Base-by-base conservation (phyloP, 805 yeast species). In the Yarrowia sp. region DNA sequence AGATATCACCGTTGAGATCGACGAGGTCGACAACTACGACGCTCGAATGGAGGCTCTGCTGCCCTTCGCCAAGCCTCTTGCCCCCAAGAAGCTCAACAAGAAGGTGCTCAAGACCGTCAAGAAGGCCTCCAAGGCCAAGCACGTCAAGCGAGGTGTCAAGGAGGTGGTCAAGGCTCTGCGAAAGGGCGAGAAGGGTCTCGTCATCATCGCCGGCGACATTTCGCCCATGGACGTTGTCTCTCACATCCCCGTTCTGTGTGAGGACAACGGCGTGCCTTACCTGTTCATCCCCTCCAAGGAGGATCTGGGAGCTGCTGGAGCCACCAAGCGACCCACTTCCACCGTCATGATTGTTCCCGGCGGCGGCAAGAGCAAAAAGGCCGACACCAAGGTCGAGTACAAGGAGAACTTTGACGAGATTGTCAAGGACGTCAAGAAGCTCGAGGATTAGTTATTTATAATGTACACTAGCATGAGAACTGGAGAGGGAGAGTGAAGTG, bases 251-350 rank as follows among this genome's bases (percentile, higher is more conserved):
- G 98, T 96, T 59, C 85, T 95, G 71, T 95, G 99, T 82, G 99
- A 95, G 82, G 99, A 95, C 79, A 83, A 86, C 72, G 82, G 90
- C 59, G 98, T 95, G 63, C 98, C 98, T 76, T 96, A 83, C 77
- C 85, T 94, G 50, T 95, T 95, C 80, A 87, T 95, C 72, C 99
- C 99, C 75, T 92, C 98, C 64, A 95, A 95, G 82, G 98, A 95
- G 83, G 98, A 95, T 78, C 86, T 95, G 73, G 99, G 99, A 43
- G 90, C 97, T 72, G 99, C 99, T 35, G 98, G 98, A 77, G 97
- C 98, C 71, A 95, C 99, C 69, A 95, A 95, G 84, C 90, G 99
- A 85, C 98, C 99, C 74, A 95, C 99, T 46, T 92, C 98, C 46
- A 93, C 97, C 79, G 97, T 95, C 40, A 91, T 95, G 92, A 86